Percentiles rank a stretch among this genome's conserved stretches.
Evolutionary conservation across 306 rosid species (phyloP).

Genomic region (Corylus americana): DNA sequence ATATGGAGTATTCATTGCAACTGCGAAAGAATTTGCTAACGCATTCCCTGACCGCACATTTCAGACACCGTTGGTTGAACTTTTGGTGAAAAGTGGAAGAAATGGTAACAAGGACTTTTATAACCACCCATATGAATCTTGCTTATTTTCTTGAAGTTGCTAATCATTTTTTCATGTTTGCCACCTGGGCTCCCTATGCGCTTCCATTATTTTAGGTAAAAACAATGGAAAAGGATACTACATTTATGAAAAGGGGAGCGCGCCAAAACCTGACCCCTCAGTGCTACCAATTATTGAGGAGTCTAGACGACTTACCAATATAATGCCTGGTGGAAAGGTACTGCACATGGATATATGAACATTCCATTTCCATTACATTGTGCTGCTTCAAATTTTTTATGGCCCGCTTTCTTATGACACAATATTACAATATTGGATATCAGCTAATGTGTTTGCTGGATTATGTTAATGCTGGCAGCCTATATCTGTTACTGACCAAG

Average conservation of each 20-base stretch:
- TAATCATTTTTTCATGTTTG: constrained; percentile 25
- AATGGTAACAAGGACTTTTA: constrained; percentile 54
- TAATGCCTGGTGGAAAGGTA: constrained; percentile 87
- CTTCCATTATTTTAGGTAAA: constrained; percentile 52
- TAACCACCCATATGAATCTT: neutral
- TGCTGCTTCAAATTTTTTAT: constrained; percentile 11
- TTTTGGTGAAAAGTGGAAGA: constrained; percentile 74
- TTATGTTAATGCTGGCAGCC: constrained; percentile 52
- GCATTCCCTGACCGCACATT: constrained; percentile 70
- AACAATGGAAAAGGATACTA: constrained; percentile 91
- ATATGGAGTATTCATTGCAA: constrained; percentile 76
- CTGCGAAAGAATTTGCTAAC: constrained; percentile 53
- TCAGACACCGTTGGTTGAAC: constrained; percentile 60
- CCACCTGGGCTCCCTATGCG: constrained; percentile 15
- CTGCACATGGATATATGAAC: constrained; percentile 11
- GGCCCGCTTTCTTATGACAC: neutral
- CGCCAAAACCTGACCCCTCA: constrained; percentile 82
- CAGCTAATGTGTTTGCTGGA: constrained; percentile 15
- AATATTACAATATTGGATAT: constrained; percentile 13
- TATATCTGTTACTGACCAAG: constrained; percentile 74
- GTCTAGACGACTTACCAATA: constrained; percentile 60
- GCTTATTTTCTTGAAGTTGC: constrained; percentile 9
- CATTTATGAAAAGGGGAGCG: constrained; percentile 74
- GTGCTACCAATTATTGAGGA: constrained; percentile 71
- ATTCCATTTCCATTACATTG: constrained; percentile 8